Evolutionary conservation across 768 basidiomycete species (phyloP), one percentile per base, ranked within the genome.

Genomic region (Collybiopsis luxurians): DNA sequence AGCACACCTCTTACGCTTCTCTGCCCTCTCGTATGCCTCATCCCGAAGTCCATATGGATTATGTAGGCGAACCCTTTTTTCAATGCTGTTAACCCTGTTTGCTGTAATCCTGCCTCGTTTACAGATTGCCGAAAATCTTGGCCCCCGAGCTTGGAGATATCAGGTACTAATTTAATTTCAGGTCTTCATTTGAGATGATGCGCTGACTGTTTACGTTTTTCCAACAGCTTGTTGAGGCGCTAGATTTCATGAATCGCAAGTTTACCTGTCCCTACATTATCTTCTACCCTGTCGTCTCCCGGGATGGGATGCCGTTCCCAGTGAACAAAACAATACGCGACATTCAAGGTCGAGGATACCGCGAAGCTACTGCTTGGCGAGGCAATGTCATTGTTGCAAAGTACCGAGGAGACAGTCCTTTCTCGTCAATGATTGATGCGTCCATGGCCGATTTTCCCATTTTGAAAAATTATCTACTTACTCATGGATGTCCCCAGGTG

Each of bases 1-100:
- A 78, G 45, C 78, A 79, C 59, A 71, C 71, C 13, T 70, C 76
- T 15, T 79, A 79, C 57, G 75, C 75, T 40, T 66, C 71, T 52
- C 69, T 77, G 24, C 78, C 78, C 27, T 72, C 83, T 45, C 84
- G 86, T 55, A 80, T 89, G 76, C 90, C 90, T 0, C 90, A 92
- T 68, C 90, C 90, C 12, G 89, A 92, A 68, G 81, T 89, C 39
- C 83, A 88, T 66, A 92, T 92, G 90, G 89, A 92, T 71, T 89
- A 86, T 70, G 80, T 81, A 62, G 59, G 75, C 66, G 6, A 19
- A 53, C 30, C 39, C 36, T 45, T 52, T 55, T 46, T 39, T 17
- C 2, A 17, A 50, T 19, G 24, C 24, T 36, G 23, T 40, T 27
- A 42, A 53, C 31, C 45, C 39, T 44, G 19, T 34, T 34, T 28